Base-by-base conservation (phyloP, 345 rosid species). In the Sapria himalayana region DNA sequence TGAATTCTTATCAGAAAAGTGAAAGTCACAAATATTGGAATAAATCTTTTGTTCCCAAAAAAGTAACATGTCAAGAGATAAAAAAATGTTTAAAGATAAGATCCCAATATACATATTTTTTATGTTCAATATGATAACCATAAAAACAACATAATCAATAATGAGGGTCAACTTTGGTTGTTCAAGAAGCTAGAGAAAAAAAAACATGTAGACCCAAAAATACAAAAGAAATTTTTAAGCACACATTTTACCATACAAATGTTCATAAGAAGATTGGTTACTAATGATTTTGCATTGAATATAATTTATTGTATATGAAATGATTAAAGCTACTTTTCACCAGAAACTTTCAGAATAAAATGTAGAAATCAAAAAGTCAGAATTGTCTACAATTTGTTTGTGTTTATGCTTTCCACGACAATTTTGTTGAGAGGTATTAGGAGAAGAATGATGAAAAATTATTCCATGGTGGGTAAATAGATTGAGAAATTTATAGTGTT, bases 21-120 rank as follows among this genome's bases (percentile, higher is more conserved):
- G 37, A 34, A 34, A 34, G 4, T 1, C 5, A 12, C 15, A 3
- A 7, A 34, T 5, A 3, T 14, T 12, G 13, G 3, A 34, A 18
- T 12, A 34, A 6, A 34, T 34, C 37, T 34, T 34, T 12, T 34
- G 37, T 34, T 34, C 37, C 37, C 3, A 34, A 14, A 34, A 34
- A 34, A 14, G n/a, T 34, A 18, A 34, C n/a, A 14, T 34, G 37
- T 5, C n/a, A 1, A 14, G 37, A 34, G 5, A 34, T 34, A 34
- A 34, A 18, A 34, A 34, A 18, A 5, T 14, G 15, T 12, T 34
- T 34, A 12, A 5, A 3, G 15, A 34, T 34, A 5, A 3, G 3
- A 12, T 34, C 37, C 3, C 2, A 14, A 34, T 18, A 34, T 3
- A 12, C 15, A 9, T 5, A 27, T 6, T 11, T 27, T 27, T 27